Evolutionary conservation across 2,329 filamentous ascomycete genomes (phyloP).

Genomic region (Harringtonia aguacate): DNA sequence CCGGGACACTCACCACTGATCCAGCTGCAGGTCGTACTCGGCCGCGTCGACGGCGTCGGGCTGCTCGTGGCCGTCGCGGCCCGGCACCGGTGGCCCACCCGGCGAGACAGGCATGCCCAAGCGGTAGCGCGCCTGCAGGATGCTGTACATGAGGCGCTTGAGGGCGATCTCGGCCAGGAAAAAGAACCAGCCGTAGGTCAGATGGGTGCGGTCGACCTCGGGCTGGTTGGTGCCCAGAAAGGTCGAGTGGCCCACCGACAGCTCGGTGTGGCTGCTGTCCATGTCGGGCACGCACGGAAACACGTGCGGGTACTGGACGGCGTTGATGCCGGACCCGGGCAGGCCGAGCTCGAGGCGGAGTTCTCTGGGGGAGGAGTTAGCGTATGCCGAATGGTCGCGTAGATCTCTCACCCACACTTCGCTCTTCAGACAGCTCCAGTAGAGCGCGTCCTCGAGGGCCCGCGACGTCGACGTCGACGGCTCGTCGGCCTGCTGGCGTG

Average conservation of each 20-base stretch:
- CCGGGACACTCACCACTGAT: slow-evolving; percentile 3
- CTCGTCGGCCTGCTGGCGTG: not conserved
- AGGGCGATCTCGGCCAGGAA: slow-evolving; percentile 7
- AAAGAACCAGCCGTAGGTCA: slow-evolving; percentile 6
- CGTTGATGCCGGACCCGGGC: slow-evolving; percentile 6
- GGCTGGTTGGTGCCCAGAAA: not conserved
- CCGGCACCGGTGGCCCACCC: not conserved
- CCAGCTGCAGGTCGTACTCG: slow-evolving; percentile 2
- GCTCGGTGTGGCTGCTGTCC: not conserved
- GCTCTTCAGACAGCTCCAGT: slow-evolving; percentile 8
- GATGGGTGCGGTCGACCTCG: slow-evolving; percentile 1
- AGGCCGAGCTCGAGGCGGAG: slow-evolving; percentile 5
- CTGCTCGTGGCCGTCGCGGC: not conserved
- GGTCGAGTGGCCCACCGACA: not conserved
- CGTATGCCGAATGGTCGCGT: not conserved
- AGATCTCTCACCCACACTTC: not conserved
- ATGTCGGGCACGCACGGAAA: slow-evolving; percentile 6
- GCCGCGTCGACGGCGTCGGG: not conserved
- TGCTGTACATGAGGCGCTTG: slow-evolving; percentile 6
- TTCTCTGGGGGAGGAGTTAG: not conserved
- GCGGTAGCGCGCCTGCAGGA: slow-evolving; percentile 4
- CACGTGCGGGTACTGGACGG: slow-evolving; percentile 5
- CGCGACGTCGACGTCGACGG: slow-evolving; percentile 2
- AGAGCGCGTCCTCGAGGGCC: slow-evolving; percentile 5
- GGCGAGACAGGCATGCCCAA: not conserved